These are phyloP conservation scores for Pseudonitzschia pungens DNA, from an alignment of 108 stramenopile species.

Conservation along the genomic window DNA sequence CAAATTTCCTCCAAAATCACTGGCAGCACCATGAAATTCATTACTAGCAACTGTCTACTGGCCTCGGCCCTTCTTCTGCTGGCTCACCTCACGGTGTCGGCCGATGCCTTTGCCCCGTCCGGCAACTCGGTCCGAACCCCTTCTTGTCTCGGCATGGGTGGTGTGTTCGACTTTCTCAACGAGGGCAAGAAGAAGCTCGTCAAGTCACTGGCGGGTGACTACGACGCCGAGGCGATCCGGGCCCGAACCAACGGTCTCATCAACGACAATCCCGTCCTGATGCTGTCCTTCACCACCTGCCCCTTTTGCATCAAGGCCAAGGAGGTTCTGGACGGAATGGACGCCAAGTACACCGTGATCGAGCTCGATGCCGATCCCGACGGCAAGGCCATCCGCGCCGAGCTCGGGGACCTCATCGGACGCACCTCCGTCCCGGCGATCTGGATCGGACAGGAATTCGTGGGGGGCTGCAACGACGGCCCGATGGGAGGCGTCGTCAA, in stretches of 20 bases:
- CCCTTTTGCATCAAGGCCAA: constrained; percentile 93
- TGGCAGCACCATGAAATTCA: no score
- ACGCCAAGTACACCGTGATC: constrained; percentile 67
- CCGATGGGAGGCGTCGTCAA: constrained; percentile 70
- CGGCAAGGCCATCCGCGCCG: constrained; percentile 81
- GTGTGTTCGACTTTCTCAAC: constrained; percentile 46
- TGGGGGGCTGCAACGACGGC: constrained; percentile 92
- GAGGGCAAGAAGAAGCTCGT: constrained; percentile 83
- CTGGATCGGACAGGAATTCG: constrained; percentile 81
- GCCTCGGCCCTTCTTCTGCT: no score
- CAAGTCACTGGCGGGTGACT: constrained; percentile 79
- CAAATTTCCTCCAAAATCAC: no score
- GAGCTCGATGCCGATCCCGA: constrained; percentile 73
- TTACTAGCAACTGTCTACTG: no score
- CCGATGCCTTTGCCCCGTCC: no score
- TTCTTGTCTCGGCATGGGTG: no score
- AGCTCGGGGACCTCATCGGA: constrained; percentile 76
- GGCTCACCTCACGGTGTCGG: no score
- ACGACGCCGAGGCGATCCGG: constrained; percentile 63
- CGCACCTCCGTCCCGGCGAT: constrained; percentile 91
- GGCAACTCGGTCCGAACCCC: no score
- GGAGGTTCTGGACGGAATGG: constrained; percentile 60
- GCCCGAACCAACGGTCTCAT: constrained; percentile 61
- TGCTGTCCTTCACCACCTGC: constrained; percentile 80
- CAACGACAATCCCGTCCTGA: constrained; percentile 58